A percentile compares a stretch with the other conserved stretches of the same genome.
phyloP scores from a whole-genome alignment of 495 filamentous ascomycete genomes.

The Penicillium bovifimosum region DNA sequence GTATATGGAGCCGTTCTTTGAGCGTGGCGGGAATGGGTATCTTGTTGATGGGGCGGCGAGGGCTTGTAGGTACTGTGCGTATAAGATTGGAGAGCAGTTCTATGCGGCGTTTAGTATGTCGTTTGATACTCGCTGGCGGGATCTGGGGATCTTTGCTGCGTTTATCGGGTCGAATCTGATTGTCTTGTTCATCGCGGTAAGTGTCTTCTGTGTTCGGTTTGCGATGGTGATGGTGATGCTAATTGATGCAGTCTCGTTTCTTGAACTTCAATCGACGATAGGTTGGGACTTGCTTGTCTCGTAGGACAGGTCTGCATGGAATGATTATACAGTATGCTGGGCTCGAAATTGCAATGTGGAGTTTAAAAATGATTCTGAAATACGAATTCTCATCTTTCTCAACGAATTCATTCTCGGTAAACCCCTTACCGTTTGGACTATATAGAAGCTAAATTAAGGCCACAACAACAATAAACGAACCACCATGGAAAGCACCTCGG shows the following conservation, averaged over 20 bases:
- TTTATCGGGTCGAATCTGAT: constrained; percentile 74
- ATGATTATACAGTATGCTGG: background rate
- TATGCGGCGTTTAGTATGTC: constrained; percentile 57
- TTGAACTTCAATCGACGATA: constrained; percentile 61
- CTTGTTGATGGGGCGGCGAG: constrained; percentile 52
- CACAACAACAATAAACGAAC: too few species aligned
- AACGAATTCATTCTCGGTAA: background rate
- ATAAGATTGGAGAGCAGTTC: constrained; percentile 71
- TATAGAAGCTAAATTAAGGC: too few species aligned
- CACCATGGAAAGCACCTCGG: too few species aligned
- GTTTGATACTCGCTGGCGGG: constrained; percentile 68
- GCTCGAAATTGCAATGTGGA: background rate
- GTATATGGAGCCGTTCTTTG: constrained; percentile 70
- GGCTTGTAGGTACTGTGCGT: constrained; percentile 72
- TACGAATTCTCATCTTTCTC: background rate
- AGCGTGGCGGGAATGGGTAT: constrained; percentile 59
- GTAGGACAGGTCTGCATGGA: too few species aligned
- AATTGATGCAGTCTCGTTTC: constrained; percentile 48
- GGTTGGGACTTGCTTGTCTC: background rate
- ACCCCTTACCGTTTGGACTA: too few species aligned
- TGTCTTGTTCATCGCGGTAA: constrained; percentile 60
- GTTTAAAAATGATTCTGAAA: background rate
- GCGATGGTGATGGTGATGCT: constrained; percentile 10
- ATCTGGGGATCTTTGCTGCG: constrained; percentile 68
- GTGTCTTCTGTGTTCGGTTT: constrained; percentile 1